A percentile compares a stretch with the other conserved stretches of the same genome.
Evolutionary conservation across 306 rosid genomes (phyloP).

Genomic region (Vicia sativa): DNA sequence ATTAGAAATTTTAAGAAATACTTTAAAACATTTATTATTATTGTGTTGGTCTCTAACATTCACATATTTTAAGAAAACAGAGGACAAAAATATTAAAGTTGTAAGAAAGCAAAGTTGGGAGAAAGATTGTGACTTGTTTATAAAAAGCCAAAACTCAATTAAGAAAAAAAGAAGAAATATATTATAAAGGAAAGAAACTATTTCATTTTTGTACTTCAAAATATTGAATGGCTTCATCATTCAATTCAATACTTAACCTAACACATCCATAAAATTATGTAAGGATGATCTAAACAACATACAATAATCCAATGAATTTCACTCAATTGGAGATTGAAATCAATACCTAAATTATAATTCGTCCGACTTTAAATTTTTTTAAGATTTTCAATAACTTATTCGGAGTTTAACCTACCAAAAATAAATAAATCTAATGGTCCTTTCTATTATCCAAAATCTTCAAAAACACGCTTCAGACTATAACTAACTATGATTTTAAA

Average conservation of each 20-base stretch:
- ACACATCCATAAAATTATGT: constrained; percentile 14
- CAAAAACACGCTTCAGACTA: too few relatives aligned
- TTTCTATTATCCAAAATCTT: too few relatives aligned
- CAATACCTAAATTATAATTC: too few relatives aligned
- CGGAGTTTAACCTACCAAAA: too few relatives aligned
- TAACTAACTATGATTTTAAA: not conserved
- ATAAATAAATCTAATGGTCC: too few relatives aligned
- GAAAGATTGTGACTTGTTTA: not conserved
- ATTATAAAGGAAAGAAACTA: not conserved
- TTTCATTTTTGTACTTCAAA: constrained; percentile 12
- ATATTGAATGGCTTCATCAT: constrained; percentile 12
- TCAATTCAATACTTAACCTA: constrained; percentile 11
- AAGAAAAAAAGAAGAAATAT: not conserved
- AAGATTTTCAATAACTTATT: too few relatives aligned
- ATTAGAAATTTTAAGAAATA: not conserved
- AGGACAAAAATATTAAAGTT: not conserved
- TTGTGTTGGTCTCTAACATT: constrained; percentile 19
- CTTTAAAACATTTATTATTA: not conserved
- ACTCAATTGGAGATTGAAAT: constrained; percentile 13
- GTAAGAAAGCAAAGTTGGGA: not conserved
- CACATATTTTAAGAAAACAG: not conserved
- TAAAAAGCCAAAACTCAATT: constrained; percentile 1
- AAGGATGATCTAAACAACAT: constrained; percentile 26
- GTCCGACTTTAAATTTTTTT: too few relatives aligned
- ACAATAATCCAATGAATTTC: constrained; percentile 18